phyloP scores from a whole-genome alignment of 139 green algal species.

The Chlamydomonas sphaeroides region DNA sequence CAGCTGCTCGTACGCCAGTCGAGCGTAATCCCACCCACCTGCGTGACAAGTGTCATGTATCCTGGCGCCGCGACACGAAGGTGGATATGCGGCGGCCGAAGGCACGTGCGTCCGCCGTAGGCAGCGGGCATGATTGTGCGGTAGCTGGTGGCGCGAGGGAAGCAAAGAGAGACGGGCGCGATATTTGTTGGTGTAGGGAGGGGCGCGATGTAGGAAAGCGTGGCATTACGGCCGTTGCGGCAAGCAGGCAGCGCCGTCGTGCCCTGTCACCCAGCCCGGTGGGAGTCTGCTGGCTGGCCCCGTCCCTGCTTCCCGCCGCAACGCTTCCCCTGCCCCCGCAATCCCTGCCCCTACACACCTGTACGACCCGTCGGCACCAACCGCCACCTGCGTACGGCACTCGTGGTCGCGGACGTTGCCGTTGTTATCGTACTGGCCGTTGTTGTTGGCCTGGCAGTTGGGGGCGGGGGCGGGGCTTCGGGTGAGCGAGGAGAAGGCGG shows the following conservation, averaged over 20 bases:
- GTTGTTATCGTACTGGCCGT: not conserved
- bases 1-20: too few species aligned
- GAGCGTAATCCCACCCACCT: not conserved
- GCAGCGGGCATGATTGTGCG: not conserved
- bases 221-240: not conserved
- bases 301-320: not conserved
- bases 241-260: not conserved
- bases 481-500: too few species aligned
- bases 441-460: not conserved
- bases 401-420: not conserved
- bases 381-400: not conserved
- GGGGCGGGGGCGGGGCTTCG: too few species aligned
- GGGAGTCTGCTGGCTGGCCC: not conserved
- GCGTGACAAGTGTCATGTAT: not conserved
- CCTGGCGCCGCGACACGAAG: not conserved
- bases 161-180: too few species aligned
- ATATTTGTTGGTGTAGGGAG: not conserved
- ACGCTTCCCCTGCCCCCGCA: too few species aligned
- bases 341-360: not conserved
- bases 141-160: not conserved
- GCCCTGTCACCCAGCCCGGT: too few species aligned
- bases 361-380: not conserved
- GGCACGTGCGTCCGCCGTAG: not conserved
- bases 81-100: constrained; percentile 7
- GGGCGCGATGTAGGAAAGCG: not conserved